Evolutionary conservation across 2,329 filamentous ascomycete genomes (phyloP).

Genomic region (Xylariaceae sp.): DNA sequence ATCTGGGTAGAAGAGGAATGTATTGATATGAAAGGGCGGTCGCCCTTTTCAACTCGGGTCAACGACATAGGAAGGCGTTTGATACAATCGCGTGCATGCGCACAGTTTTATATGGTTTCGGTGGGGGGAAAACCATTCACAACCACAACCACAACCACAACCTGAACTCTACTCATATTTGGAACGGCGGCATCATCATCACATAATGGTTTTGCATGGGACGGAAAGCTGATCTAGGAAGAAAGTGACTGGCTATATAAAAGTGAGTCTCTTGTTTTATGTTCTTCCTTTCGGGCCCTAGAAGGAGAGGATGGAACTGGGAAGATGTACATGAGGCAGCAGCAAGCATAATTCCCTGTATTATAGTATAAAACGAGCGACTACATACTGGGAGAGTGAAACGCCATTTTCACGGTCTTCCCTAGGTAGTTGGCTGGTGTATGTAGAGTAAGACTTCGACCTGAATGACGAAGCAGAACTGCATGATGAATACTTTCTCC

Average conservation of each 20-base stretch:
- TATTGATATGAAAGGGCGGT: background rate
- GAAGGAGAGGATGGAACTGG: background rate
- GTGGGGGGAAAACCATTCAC: background rate
- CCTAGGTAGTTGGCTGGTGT: background rate
- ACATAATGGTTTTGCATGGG: slow-evolving; percentile 12
- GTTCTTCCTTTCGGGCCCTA: background rate
- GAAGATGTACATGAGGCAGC: background rate
- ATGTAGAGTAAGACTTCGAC: background rate
- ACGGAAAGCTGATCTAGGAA: slow-evolving; percentile 6
- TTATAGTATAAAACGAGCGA: slow-evolving; percentile 27
- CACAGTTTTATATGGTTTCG: background rate
- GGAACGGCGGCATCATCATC: slow-evolving; percentile 9
- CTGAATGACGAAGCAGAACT: background rate
- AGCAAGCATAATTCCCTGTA: slow-evolving; percentile 28
- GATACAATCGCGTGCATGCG: background rate
- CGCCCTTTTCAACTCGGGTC: background rate
- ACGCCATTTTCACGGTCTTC: background rate
- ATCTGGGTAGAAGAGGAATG: background rate
- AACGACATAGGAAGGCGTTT: slow-evolving; percentile 8
- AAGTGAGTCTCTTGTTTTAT: background rate
- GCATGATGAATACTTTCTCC: background rate
- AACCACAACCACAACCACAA: slow-evolving; percentile 3
- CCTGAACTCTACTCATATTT: slow-evolving; percentile 24
- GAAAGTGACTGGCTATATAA: slow-evolving; percentile 6
- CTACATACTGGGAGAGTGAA: slow-evolving; percentile 2